Conservation (phyloP, 139 green algal genomes). For the Trebouxia sp. region DNA sequence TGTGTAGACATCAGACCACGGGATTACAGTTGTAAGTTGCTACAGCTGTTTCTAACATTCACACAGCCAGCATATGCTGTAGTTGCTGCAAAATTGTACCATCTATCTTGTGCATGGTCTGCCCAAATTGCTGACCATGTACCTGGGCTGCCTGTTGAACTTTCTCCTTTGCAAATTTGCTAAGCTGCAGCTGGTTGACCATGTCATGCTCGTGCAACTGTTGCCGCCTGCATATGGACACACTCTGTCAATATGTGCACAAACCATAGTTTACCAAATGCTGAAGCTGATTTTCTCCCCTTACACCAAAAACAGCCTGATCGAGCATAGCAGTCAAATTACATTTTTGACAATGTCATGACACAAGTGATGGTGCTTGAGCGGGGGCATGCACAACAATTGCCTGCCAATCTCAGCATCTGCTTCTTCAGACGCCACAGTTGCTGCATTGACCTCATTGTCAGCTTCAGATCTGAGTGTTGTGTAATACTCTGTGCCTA, state of each 20-base stretch:
- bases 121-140: not conserved
- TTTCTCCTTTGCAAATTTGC: not conserved
- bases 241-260: not conserved
- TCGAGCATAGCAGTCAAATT: not conserved
- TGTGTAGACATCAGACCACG: not conserved
- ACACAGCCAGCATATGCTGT: conserved; percentile 5
- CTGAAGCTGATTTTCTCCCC: no score
- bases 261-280: no score
- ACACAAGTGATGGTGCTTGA: no score
- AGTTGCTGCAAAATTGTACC: not conserved
- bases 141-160: not conserved
- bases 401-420: conserved; percentile 1
- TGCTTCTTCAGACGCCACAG: conserved; percentile 18
- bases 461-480: conserved; percentile 13
- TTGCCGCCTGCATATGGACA: conserved; percentile 8
- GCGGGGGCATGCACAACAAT: no score
- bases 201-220: not conserved
- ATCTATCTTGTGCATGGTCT: not conserved
- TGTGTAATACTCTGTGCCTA: conserved; percentile 10
- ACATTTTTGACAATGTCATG: not conserved
- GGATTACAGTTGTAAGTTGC: not conserved
- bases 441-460: conserved; percentile 22
- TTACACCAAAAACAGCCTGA: not conserved
- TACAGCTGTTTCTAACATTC: not conserved
- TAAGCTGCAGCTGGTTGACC: conserved; percentile 11